phyloP scores from a whole-genome alignment of 495 filamentous ascomycete genomes.

The Gamarada debralockiae region DNA sequence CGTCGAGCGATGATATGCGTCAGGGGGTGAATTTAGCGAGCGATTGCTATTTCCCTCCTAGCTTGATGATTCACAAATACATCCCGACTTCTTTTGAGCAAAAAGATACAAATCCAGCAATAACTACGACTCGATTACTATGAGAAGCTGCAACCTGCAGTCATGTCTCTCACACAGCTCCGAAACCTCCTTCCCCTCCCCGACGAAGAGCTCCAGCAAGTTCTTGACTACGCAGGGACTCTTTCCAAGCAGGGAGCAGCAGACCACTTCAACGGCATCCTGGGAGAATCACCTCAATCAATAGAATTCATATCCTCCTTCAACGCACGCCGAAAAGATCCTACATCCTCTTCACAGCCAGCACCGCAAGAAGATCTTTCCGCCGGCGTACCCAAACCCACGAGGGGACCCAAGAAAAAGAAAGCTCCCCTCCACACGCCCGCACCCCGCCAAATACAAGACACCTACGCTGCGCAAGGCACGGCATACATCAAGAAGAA shows the following conservation, averaged over 20 bases:
- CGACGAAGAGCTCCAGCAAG: conserved; percentile 73
- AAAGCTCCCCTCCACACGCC: conserved; percentile 27
- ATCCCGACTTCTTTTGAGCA: not conserved
- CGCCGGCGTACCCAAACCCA: conserved; percentile 21
- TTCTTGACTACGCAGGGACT: conserved; percentile 72
- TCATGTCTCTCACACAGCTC: conserved; percentile 64
- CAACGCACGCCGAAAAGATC: conserved; percentile 64
- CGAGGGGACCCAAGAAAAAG: conserved; percentile 20
- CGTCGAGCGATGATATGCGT: not conserved
- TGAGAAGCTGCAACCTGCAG: not conserved
- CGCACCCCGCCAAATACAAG: conserved; percentile 21
- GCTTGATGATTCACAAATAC: not conserved
- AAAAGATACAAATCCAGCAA: not conserved
- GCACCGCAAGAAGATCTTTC: not conserved
- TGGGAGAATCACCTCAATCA: conserved; percentile 80
- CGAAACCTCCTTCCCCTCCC: conserved; percentile 77
- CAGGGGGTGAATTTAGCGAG: not conserved
- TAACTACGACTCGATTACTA: not conserved
- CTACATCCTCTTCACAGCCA: not conserved
- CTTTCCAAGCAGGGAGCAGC: conserved; percentile 68
- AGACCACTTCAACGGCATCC: conserved; percentile 80
- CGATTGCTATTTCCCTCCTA: too few species aligned
- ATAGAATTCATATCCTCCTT: conserved; percentile 92
- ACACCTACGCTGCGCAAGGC: conserved; percentile 37
- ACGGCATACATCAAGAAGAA: conserved; percentile 60